These are phyloP conservation scores for Rutstroemia sp. DNA, from an alignment of 2,329 filamentous ascomycete genomes.

Conservation along the genomic window DNA sequence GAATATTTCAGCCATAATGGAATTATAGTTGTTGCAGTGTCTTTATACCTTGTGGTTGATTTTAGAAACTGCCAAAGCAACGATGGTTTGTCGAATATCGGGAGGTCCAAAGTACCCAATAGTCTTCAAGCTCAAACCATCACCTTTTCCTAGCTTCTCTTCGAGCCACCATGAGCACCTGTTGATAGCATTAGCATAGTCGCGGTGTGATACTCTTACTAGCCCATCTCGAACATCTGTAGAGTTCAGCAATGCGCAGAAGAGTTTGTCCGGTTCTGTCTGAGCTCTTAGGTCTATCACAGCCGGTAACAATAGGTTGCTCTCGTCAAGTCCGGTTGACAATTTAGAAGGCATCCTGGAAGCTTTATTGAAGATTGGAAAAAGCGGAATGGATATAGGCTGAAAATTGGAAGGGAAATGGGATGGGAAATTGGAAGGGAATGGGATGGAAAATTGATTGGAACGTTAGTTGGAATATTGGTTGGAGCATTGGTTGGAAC, in stretches of 20 bases:
- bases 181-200: background rate
- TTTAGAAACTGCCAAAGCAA: background rate
- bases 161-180: conserved; percentile 1
- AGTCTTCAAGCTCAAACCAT: background rate
- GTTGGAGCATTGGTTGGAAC: no score
- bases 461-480: no score
- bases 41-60: background rate
- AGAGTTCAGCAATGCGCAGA: background rate
- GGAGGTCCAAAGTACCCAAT: background rate
- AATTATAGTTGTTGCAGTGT: background rate
- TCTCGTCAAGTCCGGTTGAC: background rate
- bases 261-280: background rate
- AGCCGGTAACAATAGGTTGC: background rate
- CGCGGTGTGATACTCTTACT: background rate
- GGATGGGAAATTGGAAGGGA: no score
- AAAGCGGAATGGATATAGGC: no score
- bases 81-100: background rate
- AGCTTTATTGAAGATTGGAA: background rate
- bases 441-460: no score
- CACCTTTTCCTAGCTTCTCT: background rate
- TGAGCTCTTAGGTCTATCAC: background rate
- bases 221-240: background rate
- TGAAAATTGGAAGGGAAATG: no score
- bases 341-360: background rate
- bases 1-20: background rate